Evolutionary conservation across 345 rosid species (phyloP).

Genomic region (Salix brachista): DNA sequence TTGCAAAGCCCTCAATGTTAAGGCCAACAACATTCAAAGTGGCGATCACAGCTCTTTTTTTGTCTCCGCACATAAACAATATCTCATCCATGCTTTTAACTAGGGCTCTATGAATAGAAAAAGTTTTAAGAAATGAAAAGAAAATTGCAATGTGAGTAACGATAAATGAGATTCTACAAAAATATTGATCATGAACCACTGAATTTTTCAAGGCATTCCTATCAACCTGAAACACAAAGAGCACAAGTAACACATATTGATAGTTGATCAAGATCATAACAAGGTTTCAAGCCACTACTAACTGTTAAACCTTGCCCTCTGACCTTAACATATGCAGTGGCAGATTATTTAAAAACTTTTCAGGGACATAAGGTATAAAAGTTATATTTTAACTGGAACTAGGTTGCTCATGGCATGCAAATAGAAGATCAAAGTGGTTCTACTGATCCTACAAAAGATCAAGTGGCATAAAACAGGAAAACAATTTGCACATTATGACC

Average conservation of each 20-base stretch:
- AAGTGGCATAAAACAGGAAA: not conserved
- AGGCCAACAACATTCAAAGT: constrained; percentile 35
- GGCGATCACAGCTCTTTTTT: constrained; percentile 64
- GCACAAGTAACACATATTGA: not conserved
- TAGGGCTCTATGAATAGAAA: constrained; percentile 52
- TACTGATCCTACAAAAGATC: not conserved
- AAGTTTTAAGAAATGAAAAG: not conserved
- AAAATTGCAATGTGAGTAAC: not conserved
- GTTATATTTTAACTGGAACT: not conserved
- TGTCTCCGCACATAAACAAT: constrained; percentile 76
- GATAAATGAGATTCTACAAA: not conserved
- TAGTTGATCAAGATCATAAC: not conserved
- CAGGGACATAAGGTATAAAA: not conserved
- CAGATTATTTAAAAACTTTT: not conserved
- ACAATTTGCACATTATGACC: no score
- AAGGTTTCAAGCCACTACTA: not conserved
- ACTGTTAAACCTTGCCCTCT: not conserved
- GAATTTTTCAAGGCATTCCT: not conserved
- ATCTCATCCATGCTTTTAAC: constrained; percentile 94
- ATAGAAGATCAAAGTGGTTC: not conserved
- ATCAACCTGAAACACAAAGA: not conserved
- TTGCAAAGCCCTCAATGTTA: constrained; percentile 32
- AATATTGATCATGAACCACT: not conserved
- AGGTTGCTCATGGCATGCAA: not conserved
- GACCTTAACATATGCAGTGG: not conserved